These are phyloP conservation scores for Fusarium burgessii DNA, from an alignment of 2,329 filamentous ascomycete genomes.

Conservation along the genomic window DNA sequence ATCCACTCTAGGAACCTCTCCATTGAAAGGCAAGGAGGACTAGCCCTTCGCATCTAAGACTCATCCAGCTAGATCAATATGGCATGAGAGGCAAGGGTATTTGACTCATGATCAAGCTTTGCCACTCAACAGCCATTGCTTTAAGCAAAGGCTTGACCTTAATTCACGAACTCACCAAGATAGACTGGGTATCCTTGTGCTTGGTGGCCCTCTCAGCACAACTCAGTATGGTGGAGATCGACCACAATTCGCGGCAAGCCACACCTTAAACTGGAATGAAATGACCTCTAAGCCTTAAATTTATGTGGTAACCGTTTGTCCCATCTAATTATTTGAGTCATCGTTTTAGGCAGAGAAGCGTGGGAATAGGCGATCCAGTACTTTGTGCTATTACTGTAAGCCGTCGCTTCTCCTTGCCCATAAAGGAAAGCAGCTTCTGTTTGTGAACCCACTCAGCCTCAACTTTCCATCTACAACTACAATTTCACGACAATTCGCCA, in stretches of 20 bases:
- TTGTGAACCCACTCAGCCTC: slow-evolving; percentile 25
- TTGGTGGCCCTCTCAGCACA: background rate
- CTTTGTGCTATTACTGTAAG: slow-evolving; percentile 6
- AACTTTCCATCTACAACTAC: slow-evolving; percentile 33
- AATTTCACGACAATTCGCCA: slow-evolving; percentile 5
- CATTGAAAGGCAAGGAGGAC: background rate
- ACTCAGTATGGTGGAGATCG: background rate
- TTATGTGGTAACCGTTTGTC: background rate
- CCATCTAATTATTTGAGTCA: background rate
- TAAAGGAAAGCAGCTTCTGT: slow-evolving; percentile 22
- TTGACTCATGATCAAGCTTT: slow-evolving; percentile 4
- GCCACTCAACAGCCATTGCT: background rate
- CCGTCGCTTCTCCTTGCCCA: background rate
- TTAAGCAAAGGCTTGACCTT: slow-evolving; percentile 2
- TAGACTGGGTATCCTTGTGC: slow-evolving; percentile 1
- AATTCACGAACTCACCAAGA: slow-evolving; percentile 1
- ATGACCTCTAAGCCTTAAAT: background rate
- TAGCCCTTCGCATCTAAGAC: background rate
- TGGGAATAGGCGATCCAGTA: background rate
- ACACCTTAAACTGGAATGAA: background rate
- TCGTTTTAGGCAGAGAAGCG: background rate
- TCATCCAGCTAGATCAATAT: background rate
- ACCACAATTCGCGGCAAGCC: background rate
- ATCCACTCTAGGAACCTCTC: background rate
- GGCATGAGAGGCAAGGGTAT: slow-evolving; percentile 3